Percentiles rank a stretch among this genome's conserved stretches.
These are phyloP conservation scores for Podospora sp. DNA, from an alignment of 495 filamentous ascomycete species.

Conservation along the genomic window DNA sequence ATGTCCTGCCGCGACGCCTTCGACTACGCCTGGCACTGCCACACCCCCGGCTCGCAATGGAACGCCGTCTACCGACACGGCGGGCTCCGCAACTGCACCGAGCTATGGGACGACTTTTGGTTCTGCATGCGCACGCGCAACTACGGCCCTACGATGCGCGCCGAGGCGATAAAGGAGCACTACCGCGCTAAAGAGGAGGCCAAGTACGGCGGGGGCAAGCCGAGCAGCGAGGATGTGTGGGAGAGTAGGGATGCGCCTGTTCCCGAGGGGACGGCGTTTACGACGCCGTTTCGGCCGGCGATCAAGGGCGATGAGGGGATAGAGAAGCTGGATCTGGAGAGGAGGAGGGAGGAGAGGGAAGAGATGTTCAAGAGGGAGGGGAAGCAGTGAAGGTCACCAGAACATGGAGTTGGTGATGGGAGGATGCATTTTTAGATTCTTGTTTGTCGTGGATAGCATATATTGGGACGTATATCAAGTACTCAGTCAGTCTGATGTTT, in stretches of 20 bases:
- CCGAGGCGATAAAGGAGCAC: slow-evolving; percentile 64
- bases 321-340: slow-evolving; percentile 55
- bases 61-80: slow-evolving; percentile 81
- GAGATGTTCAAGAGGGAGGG: slow-evolving; percentile 23
- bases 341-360: slow-evolving; percentile 43
- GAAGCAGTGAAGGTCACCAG: slow-evolving; percentile 12
- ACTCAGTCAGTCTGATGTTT: too few relatives aligned
- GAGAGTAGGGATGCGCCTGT: slow-evolving; percentile 60
- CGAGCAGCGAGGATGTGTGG: slow-evolving; percentile 95
- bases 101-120: slow-evolving; percentile 89
- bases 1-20: slow-evolving; percentile 92
- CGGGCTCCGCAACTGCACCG: slow-evolving; percentile 66
- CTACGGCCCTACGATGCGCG: slow-evolving; percentile 51
- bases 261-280: slow-evolving; percentile 46
- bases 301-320: slow-evolving; percentile 65
- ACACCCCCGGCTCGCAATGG: slow-evolving; percentile 87
- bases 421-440: not conserved
- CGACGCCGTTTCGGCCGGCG: slow-evolving; percentile 49
- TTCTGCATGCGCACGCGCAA: slow-evolving; percentile 87
- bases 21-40: slow-evolving; percentile 94
- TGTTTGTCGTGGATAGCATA: not conserved
- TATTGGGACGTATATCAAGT: too few relatives aligned
- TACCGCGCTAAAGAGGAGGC: slow-evolving; percentile 68
- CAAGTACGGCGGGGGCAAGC: slow-evolving; percentile 65
- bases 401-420: not conserved